Percentiles rank a stretch among this genome's conserved stretches.
Evolutionary conservation across 2,329 filamentous ascomycete species (phyloP).

Genomic region (Pseudocercospora macadamiae): DNA sequence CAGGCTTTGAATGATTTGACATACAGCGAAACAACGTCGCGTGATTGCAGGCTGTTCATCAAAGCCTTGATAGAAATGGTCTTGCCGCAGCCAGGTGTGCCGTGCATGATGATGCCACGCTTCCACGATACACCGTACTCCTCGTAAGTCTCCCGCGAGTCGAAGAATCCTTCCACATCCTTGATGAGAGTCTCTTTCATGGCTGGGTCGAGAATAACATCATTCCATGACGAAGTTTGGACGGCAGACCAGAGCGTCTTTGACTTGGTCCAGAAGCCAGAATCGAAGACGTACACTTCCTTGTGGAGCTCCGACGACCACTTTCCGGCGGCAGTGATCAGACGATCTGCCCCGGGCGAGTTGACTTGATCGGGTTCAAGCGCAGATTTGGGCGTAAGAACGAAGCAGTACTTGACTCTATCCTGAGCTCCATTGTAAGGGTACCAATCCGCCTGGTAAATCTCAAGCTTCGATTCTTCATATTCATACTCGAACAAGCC

Average conservation of each 20-base stretch:
- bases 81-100: slow-evolving; percentile 52
- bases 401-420: slow-evolving; percentile 18
- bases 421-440: background rate
- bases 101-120: slow-evolving; percentile 42
- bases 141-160: slow-evolving; percentile 43
- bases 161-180: slow-evolving; percentile 46
- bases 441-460: slow-evolving; percentile 45
- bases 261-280: slow-evolving; percentile 45
- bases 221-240: slow-evolving; percentile 47
- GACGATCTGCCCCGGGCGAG: slow-evolving; percentile 39
- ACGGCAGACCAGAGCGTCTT: slow-evolving; percentile 45
- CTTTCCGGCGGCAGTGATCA: slow-evolving; percentile 44
- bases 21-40: slow-evolving; percentile 44
- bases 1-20: slow-evolving; percentile 45
- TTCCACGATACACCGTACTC: slow-evolving; percentile 54
- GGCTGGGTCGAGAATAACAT: slow-evolving; percentile 50
- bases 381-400: slow-evolving; percentile 19
- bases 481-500: slow-evolving; percentile 48
- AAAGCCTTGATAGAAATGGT: slow-evolving; percentile 49
- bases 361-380: slow-evolving; percentile 8
- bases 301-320: slow-evolving; percentile 45
- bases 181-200: slow-evolving; percentile 48
- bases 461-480: slow-evolving; percentile 41
- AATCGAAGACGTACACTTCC: slow-evolving; percentile 49
- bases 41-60: slow-evolving; percentile 45